A percentile compares a stretch with the other conserved stretches of the same genome.
Evolutionary conservation across 192 early-diverging fungal genomes (phyloP).

Genomic region (Coemansia sp.): DNA sequence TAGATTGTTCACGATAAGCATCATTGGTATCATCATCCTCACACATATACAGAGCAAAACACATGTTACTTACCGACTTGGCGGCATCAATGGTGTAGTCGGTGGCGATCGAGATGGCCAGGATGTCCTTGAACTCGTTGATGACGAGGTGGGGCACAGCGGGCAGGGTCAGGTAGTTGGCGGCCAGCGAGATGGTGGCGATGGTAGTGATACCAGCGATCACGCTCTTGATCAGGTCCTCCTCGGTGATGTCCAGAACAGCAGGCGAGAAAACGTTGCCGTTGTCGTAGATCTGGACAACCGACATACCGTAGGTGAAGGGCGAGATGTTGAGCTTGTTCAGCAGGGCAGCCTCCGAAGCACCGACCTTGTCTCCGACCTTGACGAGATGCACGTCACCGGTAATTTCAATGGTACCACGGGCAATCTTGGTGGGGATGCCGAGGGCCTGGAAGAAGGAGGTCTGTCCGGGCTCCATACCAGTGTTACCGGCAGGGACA

Average conservation of each 20-base stretch:
- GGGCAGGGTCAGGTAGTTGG: conserved; percentile 76
- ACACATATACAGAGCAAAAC: conserved; percentile 6
- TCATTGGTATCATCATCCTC: conserved; percentile 31
- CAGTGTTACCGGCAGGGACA: conserved; percentile 97
- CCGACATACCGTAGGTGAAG: conserved; percentile 98
- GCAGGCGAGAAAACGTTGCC: conserved; percentile 85
- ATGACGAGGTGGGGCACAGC: conserved; percentile 94
- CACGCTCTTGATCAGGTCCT: conserved; percentile 66
- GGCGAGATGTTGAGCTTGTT: conserved; percentile 99
- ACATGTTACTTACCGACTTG: conserved; percentile 64
- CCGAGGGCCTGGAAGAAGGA: conserved; percentile 99
- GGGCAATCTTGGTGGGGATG: conserved; percentile 99
- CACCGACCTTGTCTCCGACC: conserved; percentile 90
- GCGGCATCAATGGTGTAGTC: conserved; percentile 89
- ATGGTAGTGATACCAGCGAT: conserved; percentile 71
- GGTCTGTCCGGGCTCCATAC: conserved; percentile 99
- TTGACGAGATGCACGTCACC: conserved; percentile 92
- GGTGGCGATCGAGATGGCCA: conserved; percentile 86
- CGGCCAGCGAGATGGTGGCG: conserved; percentile 80
- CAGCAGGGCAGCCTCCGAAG: conserved; percentile 96
- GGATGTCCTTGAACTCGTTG: conserved; percentile 98
- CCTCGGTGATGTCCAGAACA: conserved; percentile 90
- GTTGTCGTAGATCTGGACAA: conserved; percentile 90
- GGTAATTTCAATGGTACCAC: conserved; percentile 99
- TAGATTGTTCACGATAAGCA: conserved; percentile 56